phyloP scores from a whole-genome alignment of 2,329 filamentous ascomycete species.

The Fusarium longipes region DNA sequence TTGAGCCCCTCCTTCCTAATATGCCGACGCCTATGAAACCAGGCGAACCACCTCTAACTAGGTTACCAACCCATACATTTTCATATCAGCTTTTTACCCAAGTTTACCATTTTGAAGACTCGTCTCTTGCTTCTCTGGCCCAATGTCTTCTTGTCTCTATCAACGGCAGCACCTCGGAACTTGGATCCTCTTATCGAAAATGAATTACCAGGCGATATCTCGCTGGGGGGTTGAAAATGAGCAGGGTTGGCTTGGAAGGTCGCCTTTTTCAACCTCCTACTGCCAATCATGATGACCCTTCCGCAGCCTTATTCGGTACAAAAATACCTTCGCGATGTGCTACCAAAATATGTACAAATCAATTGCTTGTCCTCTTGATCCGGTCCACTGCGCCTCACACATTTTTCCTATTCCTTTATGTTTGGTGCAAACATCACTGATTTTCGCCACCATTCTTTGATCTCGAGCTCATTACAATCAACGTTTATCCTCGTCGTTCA shows the following conservation, averaged over 20 bases:
- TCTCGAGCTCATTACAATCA: conserved; percentile 9
- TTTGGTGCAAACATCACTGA: conserved; percentile 10
- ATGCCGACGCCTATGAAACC: conserved; percentile 9
- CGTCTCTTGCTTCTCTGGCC: background rate
- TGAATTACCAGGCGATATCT: conserved; percentile 5
- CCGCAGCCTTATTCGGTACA: conserved; percentile 31
- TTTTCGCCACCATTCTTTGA: conserved; percentile 13
- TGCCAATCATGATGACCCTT: conserved; percentile 29
- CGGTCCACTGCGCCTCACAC: conserved; percentile 13
- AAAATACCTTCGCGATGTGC: conserved; percentile 21
- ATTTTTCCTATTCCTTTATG: conserved; percentile 7
- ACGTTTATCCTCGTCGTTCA: conserved; percentile 19
- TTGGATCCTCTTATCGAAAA: background rate
- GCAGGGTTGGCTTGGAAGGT: conserved; percentile 19
- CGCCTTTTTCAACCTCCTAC: conserved; percentile 31
- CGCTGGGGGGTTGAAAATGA: conserved; percentile 36
- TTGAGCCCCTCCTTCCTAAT: conserved; percentile 10
- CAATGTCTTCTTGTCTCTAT: conserved; percentile 13
- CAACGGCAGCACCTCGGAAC: background rate
- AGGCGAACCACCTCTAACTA: conserved; percentile 27
- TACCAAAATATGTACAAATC: conserved; percentile 13
- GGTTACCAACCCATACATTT: conserved; percentile 3
- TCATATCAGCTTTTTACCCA: background rate
- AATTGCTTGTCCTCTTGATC: conserved; percentile 16
- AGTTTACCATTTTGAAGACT: conserved; percentile 13